Conservation (phyloP, 495 filamentous ascomycete species). For the Pseudevernia furfuracea region DNA sequence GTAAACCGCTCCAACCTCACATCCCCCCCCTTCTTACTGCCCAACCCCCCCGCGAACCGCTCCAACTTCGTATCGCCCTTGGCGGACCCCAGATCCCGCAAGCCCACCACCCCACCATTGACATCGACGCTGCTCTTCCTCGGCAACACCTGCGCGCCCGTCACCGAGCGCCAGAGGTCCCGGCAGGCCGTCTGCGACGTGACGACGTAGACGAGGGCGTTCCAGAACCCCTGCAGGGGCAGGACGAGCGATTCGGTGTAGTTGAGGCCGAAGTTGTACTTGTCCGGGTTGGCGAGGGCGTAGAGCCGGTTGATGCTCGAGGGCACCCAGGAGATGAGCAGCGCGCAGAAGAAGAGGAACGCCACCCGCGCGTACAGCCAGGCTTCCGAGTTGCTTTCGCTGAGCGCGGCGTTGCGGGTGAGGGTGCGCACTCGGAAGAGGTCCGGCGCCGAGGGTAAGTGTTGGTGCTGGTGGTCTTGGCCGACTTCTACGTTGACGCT, state of each 20-base stretch:
- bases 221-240: constrained; percentile 84
- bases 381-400: constrained; percentile 38
- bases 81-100: neutral
- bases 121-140: neutral
- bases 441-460: constrained; percentile 15
- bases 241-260: constrained; percentile 67
- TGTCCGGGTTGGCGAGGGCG: constrained; percentile 48
- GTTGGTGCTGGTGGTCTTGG: neutral
- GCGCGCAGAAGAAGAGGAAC: constrained; percentile 75
- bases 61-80: constrained; percentile 2
- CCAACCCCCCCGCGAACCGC: neutral
- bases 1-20: constrained; percentile 13
- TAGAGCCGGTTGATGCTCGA: constrained; percentile 75
- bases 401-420: constrained; percentile 24
- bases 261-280: constrained; percentile 52
- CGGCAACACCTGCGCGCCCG: constrained; percentile 7
- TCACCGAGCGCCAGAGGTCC: constrained; percentile 14
- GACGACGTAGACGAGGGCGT: constrained; percentile 68
- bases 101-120: neutral
- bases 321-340: constrained; percentile 79
- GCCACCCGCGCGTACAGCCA: constrained; percentile 81
- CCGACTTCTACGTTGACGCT: constrained; percentile 24
- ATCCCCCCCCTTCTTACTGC: neutral
- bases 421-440: constrained; percentile 21
- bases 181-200: constrained; percentile 41